Percentiles rank a stretch among this genome's conserved stretches.
Conservation (phyloP, 306 rosid species). For the Nissolia schottii region DNA sequence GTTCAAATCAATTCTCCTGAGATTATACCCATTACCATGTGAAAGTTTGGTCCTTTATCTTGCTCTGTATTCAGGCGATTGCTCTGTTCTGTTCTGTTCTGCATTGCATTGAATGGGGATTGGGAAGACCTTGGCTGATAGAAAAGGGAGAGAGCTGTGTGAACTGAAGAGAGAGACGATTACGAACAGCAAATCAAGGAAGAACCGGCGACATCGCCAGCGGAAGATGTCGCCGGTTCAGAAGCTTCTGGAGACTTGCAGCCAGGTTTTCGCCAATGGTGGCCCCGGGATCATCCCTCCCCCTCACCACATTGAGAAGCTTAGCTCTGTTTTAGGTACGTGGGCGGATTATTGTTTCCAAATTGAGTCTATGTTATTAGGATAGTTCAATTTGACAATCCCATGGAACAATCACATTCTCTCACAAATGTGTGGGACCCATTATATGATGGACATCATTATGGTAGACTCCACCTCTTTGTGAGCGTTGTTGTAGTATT, state of each 20-base stretch:
- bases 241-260: constrained; percentile 63
- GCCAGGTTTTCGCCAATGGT: constrained; percentile 50
- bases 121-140: constrained; percentile 43
- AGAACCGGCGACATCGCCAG: constrained; percentile 45
- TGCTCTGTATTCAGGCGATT: neutral
- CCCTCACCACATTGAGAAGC: constrained; percentile 50
- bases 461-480: too few relatives aligned
- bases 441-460: too few relatives aligned
- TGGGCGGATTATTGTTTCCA: too few relatives aligned
- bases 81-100: neutral
- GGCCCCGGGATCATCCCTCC: constrained; percentile 56
- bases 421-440: too few relatives aligned
- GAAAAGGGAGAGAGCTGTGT: constrained; percentile 41
- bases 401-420: too few relatives aligned
- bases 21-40: neutral
- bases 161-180: constrained; percentile 48
- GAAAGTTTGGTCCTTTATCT: neutral
- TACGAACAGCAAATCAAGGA: constrained; percentile 47
- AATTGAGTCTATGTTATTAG: too few relatives aligned
- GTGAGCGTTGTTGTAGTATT: too few relatives aligned
- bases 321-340: constrained; percentile 69
- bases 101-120: constrained; percentile 57
- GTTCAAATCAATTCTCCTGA: neutral
- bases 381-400: too few relatives aligned
- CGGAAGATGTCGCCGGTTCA: constrained; percentile 60